Conservation (phyloP, 768 basidiomycete genomes). For the Trametes sanguinea region DNA sequence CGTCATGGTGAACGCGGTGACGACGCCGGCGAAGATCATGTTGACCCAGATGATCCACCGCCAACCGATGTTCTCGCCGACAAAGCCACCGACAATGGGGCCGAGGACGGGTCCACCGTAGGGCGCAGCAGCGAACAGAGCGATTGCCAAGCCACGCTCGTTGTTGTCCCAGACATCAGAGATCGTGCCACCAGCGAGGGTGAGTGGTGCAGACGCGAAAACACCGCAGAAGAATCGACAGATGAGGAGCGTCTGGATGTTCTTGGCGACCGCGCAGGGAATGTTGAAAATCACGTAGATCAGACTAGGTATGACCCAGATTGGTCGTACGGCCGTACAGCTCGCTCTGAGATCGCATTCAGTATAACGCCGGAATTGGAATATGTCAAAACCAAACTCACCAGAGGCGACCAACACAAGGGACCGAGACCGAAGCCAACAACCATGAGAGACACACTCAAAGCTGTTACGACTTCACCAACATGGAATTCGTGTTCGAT, state of each 20-base stretch:
- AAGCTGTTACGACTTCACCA: conserved; percentile 35
- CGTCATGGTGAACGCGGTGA: conserved; percentile 31
- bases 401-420: conserved; percentile 34
- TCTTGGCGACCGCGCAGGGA: conserved; percentile 42
- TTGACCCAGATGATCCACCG: conserved; percentile 43
- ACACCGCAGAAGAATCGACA: conserved; percentile 45
- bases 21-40: conserved; percentile 43
- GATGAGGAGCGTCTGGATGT: conserved; percentile 44
- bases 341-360: conserved; percentile 37
- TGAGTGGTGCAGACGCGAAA: conserved; percentile 41
- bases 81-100: conserved; percentile 53
- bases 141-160: conserved; percentile 43
- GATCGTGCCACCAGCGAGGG: conserved; percentile 39
- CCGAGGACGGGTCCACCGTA: conserved; percentile 51
- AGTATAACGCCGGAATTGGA: conserved; percentile 28
- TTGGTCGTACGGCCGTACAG: conserved; percentile 40
- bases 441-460: conserved; percentile 42
- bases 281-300: conserved; percentile 47
- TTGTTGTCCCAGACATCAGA: conserved; percentile 42
- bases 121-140: conserved; percentile 43
- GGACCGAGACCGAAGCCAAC: conserved; percentile 38
- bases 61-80: conserved; percentile 44
- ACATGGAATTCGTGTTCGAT: conserved; percentile 36
- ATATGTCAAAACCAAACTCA: conserved; percentile 15
- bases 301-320: conserved; percentile 42